Evolutionary conservation across 1,284 basidiomycete genomes (phyloP), one percentile per base, ranked within the genome.

Genomic region (Trametes pubescens): DNA sequence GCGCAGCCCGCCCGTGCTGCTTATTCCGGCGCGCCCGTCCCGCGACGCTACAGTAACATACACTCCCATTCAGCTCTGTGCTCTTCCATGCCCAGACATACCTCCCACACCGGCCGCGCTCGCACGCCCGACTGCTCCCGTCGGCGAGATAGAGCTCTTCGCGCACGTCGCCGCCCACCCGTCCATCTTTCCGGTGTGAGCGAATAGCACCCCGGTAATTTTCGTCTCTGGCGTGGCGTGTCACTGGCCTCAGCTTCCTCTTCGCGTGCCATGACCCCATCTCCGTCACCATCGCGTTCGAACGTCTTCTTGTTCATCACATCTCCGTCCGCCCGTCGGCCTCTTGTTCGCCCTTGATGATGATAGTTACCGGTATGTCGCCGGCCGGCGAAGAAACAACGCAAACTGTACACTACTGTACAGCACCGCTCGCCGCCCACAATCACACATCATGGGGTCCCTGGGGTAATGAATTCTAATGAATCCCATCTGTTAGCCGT

Each of bases 91-190:
- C 8, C 29, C 29, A 32, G 29, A 8, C 32, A 10, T 38, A 21
- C 51, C 21, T 38, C 51, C 21, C 35, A 22, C 35, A 14, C 37
- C 21, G 4, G 34, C 3, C 29, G 22, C 38, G 38, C 38, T 38
- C 49, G 32, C 57, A 40, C 40, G 38, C 29, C 26, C 26, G 1
- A 46, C 40, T 21, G 38, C 57, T 35, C 38, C 48, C 40, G 51
- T 21, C 22, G 29, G 18, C 38, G 40, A 37, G 46, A 46, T 34
- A 53, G 51, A 53, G 57, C 57, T 46, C 49, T 49, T 43, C 47
- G 35, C 35, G 1, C 32, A 44, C 47, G 24, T 51, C 57, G n/a
- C 47, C 46, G 32, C 22, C 46, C 22, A 10, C 48, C 37, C 35
- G 21, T 21, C 34, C 54, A 35, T 18, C 54, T 37, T 21, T 47